Evolutionary conservation across 2,329 filamentous ascomycete species (phyloP).

Genomic region (Penicillium sp.): DNA sequence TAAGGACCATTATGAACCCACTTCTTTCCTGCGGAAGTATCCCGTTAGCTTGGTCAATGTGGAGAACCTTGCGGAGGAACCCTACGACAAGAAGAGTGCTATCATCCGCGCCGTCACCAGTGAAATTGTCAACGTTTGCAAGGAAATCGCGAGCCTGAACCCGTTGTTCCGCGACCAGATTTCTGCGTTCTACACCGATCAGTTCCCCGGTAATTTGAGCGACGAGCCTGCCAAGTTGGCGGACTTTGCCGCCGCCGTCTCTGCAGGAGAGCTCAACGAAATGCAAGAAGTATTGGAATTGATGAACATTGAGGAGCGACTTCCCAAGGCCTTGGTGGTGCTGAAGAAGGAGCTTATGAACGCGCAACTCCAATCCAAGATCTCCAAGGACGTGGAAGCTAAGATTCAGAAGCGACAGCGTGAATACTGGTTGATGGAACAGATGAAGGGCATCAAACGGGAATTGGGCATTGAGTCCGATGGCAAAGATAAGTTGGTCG

Average conservation of each 20-base stretch:
- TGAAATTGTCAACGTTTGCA: conserved; percentile 98
- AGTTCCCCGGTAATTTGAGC: conserved; percentile 86
- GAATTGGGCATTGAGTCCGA: conserved; percentile 95
- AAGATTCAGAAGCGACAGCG: conserved; percentile 96
- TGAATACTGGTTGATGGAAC: conserved; percentile 98
- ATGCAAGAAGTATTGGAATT: conserved; percentile 83
- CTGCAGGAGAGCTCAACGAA: conserved; percentile 83
- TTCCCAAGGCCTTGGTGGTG: conserved; percentile 83
- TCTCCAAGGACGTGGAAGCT: conserved; percentile 94
- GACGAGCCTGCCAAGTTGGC: conserved; percentile 91
- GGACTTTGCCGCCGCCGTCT: conserved; percentile 93
- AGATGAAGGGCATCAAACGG: conserved; percentile 96
- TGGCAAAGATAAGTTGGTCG: conserved; percentile 94
- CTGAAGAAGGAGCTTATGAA: conserved; percentile 99
- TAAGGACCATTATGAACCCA: conserved; percentile 66
- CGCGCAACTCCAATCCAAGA: conserved; percentile 90
- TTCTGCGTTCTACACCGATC: conserved; percentile 90
- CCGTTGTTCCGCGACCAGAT: conserved; percentile 94
- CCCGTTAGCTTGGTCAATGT: conserved; percentile 91
- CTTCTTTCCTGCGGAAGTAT: conserved; percentile 81
- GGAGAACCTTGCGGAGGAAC: conserved; percentile 80
- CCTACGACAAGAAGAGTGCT: conserved; percentile 79
- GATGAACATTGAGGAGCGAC: conserved; percentile 80
- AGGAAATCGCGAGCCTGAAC: conserved; percentile 89
- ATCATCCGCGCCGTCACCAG: conserved; percentile 86